Base-by-base conservation (phyloP, 2,329 filamentous ascomycete genomes). In the Alternaria ethzedia region DNA sequence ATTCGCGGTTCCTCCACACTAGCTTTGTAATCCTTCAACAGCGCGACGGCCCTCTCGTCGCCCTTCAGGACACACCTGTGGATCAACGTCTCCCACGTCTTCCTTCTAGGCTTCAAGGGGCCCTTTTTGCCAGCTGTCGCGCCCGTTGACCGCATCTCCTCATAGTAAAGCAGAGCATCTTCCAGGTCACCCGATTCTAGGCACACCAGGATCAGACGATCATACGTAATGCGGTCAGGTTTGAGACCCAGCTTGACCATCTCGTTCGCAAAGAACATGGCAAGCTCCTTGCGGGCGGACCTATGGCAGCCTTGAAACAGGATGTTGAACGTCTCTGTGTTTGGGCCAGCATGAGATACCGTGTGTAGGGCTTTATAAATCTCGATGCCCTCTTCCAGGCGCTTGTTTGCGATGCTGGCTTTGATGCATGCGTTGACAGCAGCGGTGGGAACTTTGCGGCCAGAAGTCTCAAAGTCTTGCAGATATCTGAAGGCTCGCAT, bases 241-340 rank as follows among this genome's bases (percentile, higher is more conserved):
- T 81, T 70, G 26, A 90, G 78, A 8, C 81, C 80, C 9, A 89
- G 78, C 10, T 85, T 82, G 6, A 85, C 81, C 85, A 91, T 89
- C 71, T 91, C 89, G 15, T 84, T 82, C 10, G 87, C 85, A 2
- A 91, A 78, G 71, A 88, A 90, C 78, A 89, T 87, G 47, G 88
- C 88, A 6, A 86, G 79, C 41, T 86, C 82, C 61, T 87, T 86
- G 60, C 85, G 82, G 7, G 64, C 70, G 28, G 62, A 61, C 6
- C 66, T 73, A 55, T 78, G 77, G 66, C 85, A 87, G 62, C 84
- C 84, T 47, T 80, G 79, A 59, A 90, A 82, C 8, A 91, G 80
- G 6, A 84, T 75, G 68, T 91, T 91, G 80, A 89, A 91, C 0
- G 88, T 89, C n/a, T 82, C 78, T 13, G 83, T 84, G 57, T 79